Conservation (phyloP, 2,329 filamentous ascomycete genomes). For the Blastomyces gilchristii region DNA sequence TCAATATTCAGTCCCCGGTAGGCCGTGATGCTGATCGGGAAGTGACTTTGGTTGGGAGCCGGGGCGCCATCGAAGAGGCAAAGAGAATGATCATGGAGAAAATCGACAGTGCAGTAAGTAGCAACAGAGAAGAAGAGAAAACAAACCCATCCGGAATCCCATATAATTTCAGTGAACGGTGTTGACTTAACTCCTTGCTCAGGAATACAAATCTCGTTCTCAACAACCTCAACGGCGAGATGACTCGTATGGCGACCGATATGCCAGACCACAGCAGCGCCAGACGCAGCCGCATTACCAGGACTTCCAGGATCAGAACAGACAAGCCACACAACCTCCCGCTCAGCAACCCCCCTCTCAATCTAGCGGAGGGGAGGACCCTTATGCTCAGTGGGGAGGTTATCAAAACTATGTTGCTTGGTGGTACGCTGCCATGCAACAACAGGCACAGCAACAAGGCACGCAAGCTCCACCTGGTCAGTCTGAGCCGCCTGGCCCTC, state of each 20-base stretch:
- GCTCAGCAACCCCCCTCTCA: conserved; percentile 35
- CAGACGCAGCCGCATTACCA: conserved; percentile 9
- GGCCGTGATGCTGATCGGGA: conserved; percentile 72
- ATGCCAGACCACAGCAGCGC: conserved; percentile 38
- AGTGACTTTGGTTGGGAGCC: conserved; percentile 71
- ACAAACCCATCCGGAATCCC: background rate
- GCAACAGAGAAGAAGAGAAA: too few relatives aligned
- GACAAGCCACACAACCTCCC: conserved; percentile 42
- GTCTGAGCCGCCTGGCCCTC: conserved; percentile 21
- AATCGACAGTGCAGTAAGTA: conserved; percentile 73
- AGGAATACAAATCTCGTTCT: conserved; percentile 23
- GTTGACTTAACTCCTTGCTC: conserved; percentile 16
- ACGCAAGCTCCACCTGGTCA: conserved; percentile 14
- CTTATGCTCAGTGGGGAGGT: conserved; percentile 72
- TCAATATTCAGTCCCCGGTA: conserved; percentile 74
- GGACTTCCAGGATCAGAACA: conserved; percentile 19
- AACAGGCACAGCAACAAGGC: conserved; percentile 38
- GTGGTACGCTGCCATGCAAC: conserved; percentile 64
- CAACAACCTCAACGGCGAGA: conserved; percentile 26
- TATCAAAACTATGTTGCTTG: conserved; percentile 70
- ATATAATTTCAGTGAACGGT: background rate
- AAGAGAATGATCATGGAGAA: conserved; percentile 85
- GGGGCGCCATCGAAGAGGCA: conserved; percentile 66
- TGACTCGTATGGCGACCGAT: conserved; percentile 28
- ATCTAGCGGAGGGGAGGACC: conserved; percentile 38